phyloP scores from a whole-genome alignment of 225 moss, liverwort and hornwort species.

The Ulota crispa region DNA sequence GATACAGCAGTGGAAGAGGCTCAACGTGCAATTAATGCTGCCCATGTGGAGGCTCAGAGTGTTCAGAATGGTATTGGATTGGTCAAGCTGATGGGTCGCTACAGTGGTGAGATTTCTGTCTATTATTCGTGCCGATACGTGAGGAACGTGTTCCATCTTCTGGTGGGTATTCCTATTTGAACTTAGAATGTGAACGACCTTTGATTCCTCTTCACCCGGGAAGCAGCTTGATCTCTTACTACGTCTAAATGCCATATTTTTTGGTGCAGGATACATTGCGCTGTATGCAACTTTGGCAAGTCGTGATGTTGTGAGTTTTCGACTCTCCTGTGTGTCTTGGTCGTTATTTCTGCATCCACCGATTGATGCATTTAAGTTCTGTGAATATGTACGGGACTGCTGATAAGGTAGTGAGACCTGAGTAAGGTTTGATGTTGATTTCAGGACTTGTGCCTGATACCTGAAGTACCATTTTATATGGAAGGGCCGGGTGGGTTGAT shows the following conservation, averaged over 20 bases:
- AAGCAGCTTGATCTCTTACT: neutral
- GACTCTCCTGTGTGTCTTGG: neutral
- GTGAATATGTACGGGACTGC: neutral
- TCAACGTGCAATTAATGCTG: constrained; percentile 74
- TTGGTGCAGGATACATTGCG: constrained; percentile 69
- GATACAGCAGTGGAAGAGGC: constrained; percentile 81
- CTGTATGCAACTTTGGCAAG: constrained; percentile 72
- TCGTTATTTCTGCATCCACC: neutral
- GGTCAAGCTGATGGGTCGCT: constrained; percentile 84
- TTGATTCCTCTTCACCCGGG: neutral
- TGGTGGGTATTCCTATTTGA: neutral
- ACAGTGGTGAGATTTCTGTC: constrained; percentile 40
- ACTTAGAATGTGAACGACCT: neutral
- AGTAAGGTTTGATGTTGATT: constrained; percentile 22
- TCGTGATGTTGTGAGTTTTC: constrained; percentile 63
- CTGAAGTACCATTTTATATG: constrained; percentile 70
- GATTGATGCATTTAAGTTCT: constrained; percentile 3
- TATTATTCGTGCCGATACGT: neutral
- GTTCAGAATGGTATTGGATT: constrained; percentile 74
- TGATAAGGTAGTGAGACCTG: constrained; percentile 12
- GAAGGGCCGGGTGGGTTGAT: constrained; percentile 61
- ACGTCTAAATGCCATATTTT: neutral
- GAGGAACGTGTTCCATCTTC: neutral
- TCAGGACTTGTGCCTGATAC: constrained; percentile 74
- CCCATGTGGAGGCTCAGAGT: constrained; percentile 77